Evolutionary conservation across 164 flowering plant genomes (phyloP).

Genomic region (Umbellularia californica): DNA sequence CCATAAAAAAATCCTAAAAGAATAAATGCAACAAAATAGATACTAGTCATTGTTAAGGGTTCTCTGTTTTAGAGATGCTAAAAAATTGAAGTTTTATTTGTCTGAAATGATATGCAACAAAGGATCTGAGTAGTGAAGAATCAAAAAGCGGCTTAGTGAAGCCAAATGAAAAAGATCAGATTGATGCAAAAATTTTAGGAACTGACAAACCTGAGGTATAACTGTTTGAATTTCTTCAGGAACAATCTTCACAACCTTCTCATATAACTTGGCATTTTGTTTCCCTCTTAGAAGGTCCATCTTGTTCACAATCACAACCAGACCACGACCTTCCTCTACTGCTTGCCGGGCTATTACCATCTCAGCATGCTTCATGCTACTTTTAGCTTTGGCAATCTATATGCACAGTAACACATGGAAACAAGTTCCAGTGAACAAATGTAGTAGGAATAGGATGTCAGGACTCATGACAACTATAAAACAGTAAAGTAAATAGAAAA

Average conservation of each 20-base stretch:
- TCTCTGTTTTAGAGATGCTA: not conserved
- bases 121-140: not conserved
- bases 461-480: no score
- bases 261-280: conserved; percentile 35
- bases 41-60: not conserved
- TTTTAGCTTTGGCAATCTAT: conserved; percentile 69
- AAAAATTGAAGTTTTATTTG: no score
- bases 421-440: not conserved
- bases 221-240: conserved; percentile 87
- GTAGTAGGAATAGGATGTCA: not conserved
- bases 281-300: conserved; percentile 83
- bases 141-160: not conserved
- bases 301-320: conserved; percentile 90
- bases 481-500: no score
- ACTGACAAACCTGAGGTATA: conserved; percentile 75
- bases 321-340: conserved; percentile 93
- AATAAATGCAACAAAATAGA: not conserved
- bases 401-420: not conserved
- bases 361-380: conserved; percentile 93
- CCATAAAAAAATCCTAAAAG: not conserved
- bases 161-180: not conserved
- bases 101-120: no score
- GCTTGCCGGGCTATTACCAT: conserved; percentile 91
- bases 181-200: conserved; percentile 2
- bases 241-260: conserved; percentile 72